Conservation (phyloP, 2,329 filamentous ascomycete species). For the Didymella arachidicola region DNA sequence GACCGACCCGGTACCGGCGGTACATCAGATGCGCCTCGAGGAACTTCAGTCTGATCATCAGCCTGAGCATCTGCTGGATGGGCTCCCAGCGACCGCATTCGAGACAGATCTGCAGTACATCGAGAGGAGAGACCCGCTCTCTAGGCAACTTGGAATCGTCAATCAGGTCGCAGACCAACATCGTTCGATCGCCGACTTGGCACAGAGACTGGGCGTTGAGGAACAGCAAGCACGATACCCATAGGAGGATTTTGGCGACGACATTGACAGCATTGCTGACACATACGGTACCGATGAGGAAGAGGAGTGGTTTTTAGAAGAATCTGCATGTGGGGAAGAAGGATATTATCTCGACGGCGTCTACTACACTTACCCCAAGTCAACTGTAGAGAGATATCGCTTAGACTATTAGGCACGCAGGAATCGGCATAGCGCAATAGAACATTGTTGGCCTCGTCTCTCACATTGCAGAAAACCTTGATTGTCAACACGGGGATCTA, state of each 20-base stretch:
- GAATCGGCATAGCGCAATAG: constrained; percentile 5
- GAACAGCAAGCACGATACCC: constrained; percentile 4
- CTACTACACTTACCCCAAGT: constrained; percentile 7
- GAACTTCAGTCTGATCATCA: not conserved
- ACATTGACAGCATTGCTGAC: constrained; percentile 10
- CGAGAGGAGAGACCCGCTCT: not conserved
- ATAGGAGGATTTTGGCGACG: constrained; percentile 14
- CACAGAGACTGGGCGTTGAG: constrained; percentile 2
- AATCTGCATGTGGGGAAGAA: not conserved
- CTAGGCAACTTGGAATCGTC: constrained; percentile 4
- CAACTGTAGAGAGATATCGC: not conserved
- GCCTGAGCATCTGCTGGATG: no score
- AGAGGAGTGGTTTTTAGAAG: not conserved
- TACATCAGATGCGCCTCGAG: constrained; percentile 15
- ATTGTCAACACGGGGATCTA: no score
- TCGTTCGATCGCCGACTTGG: not conserved
- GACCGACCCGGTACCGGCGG: constrained; percentile 16
- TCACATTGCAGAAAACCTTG: no score
- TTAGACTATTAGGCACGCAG: not conserved
- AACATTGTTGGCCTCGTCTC: not conserved
- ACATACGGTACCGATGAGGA: constrained; percentile 1
- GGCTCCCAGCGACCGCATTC: not conserved
- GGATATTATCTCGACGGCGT: constrained; percentile 1
- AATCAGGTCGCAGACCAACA: constrained; percentile 1
- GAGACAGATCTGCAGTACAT: not conserved